phyloP scores from a whole-genome alignment of 164 flowering plant genomes.

The Kingdonia uniflora region DNA sequence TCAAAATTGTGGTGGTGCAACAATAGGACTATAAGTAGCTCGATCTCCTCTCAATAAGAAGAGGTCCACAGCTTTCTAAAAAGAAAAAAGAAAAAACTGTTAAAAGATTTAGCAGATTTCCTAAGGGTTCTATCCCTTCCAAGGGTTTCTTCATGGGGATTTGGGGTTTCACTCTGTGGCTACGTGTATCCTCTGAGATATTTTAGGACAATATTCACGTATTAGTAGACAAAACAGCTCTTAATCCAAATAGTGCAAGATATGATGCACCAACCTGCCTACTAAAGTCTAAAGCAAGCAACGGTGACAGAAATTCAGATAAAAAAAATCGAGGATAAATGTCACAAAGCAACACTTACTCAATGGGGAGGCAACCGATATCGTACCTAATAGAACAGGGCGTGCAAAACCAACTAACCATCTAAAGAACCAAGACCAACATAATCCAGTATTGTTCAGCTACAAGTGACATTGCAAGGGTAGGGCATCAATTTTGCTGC shows the following conservation, averaged over 20 bases:
- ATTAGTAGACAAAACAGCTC: conserved; percentile 8
- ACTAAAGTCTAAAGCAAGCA: background rate
- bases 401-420: conserved; percentile 12
- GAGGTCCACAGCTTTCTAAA: conserved; percentile 20
- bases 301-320: conserved; percentile 14
- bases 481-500: conserved; percentile 1
- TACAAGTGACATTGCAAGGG: background rate
- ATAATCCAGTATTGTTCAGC: conserved; percentile 1
- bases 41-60: conserved; percentile 22
- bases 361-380: conserved; percentile 7
- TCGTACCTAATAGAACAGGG: conserved; percentile 18
- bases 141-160: conserved; percentile 16
- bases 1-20: conserved; percentile 50
- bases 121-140: conserved; percentile 1
- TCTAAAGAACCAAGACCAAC: conserved; percentile 16
- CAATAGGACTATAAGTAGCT: conserved; percentile 21
- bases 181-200: background rate
- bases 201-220: conserved; percentile 15
- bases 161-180: conserved; percentile 4
- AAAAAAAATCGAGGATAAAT: conserved; percentile 9
- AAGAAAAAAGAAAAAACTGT: conserved; percentile 11
- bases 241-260: conserved; percentile 13
- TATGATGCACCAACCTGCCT: conserved; percentile 12
- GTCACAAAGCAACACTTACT: conserved; percentile 18
- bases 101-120: too few species aligned